phyloP scores from a whole-genome alignment of 1,284 basidiomycete genomes.

The Peniophora sp. region DNA sequence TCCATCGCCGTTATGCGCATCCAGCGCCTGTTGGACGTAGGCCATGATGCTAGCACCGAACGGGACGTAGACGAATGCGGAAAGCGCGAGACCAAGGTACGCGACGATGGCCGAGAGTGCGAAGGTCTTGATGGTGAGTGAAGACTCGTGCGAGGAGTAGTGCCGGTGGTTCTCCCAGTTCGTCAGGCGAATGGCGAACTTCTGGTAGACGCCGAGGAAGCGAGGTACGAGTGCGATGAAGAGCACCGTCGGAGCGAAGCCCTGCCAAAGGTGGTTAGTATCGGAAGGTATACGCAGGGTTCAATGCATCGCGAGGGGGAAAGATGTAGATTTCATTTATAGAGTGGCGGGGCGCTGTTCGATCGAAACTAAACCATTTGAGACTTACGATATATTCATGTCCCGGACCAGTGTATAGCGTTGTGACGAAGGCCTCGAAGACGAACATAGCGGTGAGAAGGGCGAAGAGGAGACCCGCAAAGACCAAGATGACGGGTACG shows the following conservation, averaged over 20 bases:
- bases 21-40: conserved; percentile 34
- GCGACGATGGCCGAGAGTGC: conserved; percentile 84
- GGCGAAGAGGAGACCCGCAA: conserved; percentile 62
- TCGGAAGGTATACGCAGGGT: neutral
- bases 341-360: too few relatives aligned
- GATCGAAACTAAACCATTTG: neutral
- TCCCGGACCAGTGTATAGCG: conserved; percentile 83
- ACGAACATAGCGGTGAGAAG: conserved; percentile 79
- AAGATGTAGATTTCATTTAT: neutral
- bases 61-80: conserved; percentile 88
- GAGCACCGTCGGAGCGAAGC: conserved; percentile 78
- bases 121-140: conserved; percentile 90
- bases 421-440: conserved; percentile 81
- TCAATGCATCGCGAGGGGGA: neutral
- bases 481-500: conserved; percentile 73
- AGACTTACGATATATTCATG: conserved; percentile 63
- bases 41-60: conserved; percentile 82
- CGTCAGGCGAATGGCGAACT: conserved; percentile 66
- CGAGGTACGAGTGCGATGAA: conserved; percentile 82
- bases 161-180: conserved; percentile 90
- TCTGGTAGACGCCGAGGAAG: conserved; percentile 74
- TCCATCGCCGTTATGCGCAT: conserved; percentile 16
- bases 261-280: conserved; percentile 27
- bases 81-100: conserved; percentile 79
- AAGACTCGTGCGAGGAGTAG: conserved; percentile 67